Evolutionary conservation across 192 early-diverging fungal genomes (phyloP).

Genomic region (Linnemannia exigua): DNA sequence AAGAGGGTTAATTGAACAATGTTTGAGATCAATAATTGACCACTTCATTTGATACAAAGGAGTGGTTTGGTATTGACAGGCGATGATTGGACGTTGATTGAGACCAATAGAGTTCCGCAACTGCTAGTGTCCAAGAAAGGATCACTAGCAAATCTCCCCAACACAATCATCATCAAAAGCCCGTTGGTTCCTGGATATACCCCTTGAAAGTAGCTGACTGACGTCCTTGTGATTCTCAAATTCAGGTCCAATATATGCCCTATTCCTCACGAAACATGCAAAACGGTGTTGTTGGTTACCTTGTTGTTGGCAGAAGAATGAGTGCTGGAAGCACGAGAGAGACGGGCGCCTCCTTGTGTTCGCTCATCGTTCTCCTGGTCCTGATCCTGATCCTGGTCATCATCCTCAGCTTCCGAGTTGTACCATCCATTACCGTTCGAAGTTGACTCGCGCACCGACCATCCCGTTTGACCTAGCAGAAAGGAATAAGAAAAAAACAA

Average conservation of each 20-base stretch:
- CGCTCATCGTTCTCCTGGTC: constrained; percentile 34
- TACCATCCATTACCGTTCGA: constrained; percentile 57
- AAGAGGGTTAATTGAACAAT: background rate
- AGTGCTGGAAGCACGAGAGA: constrained; percentile 49
- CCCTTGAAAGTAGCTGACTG: background rate
- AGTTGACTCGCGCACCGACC: constrained; percentile 55
- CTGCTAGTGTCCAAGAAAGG: background rate
- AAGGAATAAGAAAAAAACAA: background rate
- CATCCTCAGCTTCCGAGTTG: constrained; percentile 53
- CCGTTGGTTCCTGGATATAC: background rate
- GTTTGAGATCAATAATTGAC: background rate
- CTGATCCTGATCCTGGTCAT: constrained; percentile 43
- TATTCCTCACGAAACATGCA: background rate
- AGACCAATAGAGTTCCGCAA: background rate
- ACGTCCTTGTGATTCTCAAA: background rate
- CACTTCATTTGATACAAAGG: background rate
- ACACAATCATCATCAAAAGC: background rate
- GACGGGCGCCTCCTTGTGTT: background rate
- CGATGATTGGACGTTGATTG: constrained; percentile 2
- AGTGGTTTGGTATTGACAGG: background rate
- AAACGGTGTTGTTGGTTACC: background rate
- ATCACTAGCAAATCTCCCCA: background rate
- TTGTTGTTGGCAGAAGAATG: constrained; percentile 38
- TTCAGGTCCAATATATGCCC: background rate
- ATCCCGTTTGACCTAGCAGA: constrained; percentile 30